Conservation (phyloP, 371 early-diverging fungal species). For the Syncephalastrum racemosum region DNA sequence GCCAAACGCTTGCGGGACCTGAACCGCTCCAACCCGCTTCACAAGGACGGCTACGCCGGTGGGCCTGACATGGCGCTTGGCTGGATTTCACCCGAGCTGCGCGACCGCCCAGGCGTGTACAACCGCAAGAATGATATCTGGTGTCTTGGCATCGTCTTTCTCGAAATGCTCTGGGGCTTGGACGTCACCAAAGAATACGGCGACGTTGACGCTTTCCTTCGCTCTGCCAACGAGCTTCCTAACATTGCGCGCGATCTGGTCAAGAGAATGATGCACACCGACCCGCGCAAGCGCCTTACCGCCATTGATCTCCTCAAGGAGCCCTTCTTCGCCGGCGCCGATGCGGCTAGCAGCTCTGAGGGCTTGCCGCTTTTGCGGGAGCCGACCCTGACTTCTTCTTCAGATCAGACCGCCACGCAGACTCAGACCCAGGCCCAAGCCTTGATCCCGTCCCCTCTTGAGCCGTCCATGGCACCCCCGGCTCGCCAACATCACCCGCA, state of each 20-base stretch:
- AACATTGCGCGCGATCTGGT: conserved; percentile 49
- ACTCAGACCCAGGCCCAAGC: neutral
- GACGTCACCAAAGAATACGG: conserved; percentile 58
- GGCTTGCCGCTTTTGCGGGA: neutral
- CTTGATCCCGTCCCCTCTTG: conserved; percentile 1
- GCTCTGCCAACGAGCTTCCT: conserved; percentile 50
- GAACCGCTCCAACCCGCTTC: conserved; percentile 38
- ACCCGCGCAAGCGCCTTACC: conserved; percentile 65
- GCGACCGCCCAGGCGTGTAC: conserved; percentile 55
- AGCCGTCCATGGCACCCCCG: conserved; percentile 8
- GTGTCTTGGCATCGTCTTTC: conserved; percentile 68
- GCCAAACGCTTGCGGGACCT: conserved; percentile 50
- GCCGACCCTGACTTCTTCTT: neutral
- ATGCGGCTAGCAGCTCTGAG: conserved; percentile 2
- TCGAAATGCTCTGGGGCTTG: conserved; percentile 75
- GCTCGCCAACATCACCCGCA: neutral
- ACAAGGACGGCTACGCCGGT: conserved; percentile 36
- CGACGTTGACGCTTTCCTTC: conserved; percentile 56
- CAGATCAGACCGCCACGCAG: neutral
- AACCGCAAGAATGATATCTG: conserved; percentile 78
- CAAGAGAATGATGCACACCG: conserved; percentile 55
- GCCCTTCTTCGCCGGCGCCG: conserved; percentile 50
- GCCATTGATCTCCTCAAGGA: conserved; percentile 70
- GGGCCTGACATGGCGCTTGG: no score
- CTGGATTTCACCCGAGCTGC: conserved; percentile 62